A percentile compares a stretch with the other conserved stretches of the same genome.
Conservation (phyloP, 2,329 filamentous ascomycete genomes). For the Trichoderma sp. region DNA sequence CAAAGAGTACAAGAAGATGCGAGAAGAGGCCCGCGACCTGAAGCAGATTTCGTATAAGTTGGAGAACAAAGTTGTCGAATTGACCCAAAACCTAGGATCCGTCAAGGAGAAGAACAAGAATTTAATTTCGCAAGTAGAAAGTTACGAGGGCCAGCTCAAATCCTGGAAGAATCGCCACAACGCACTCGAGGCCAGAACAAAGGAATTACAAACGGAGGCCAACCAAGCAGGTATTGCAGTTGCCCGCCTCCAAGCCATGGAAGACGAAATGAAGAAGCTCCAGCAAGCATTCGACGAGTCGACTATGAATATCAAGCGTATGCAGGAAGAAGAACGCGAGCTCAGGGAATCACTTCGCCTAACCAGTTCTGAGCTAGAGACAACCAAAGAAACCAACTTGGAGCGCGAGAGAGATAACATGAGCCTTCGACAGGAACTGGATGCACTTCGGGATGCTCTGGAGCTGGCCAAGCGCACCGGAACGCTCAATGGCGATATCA, state of each 20-base stretch:
- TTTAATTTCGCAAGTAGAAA: slow-evolving; percentile 83
- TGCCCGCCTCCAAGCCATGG: slow-evolving; percentile 84
- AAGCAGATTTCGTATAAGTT: slow-evolving; percentile 99
- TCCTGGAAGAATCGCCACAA: slow-evolving; percentile 94
- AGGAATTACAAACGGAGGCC: slow-evolving; percentile 92
- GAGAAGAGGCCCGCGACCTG: slow-evolving; percentile 94
- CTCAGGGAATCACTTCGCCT: slow-evolving; percentile 78
- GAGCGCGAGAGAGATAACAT: slow-evolving; percentile 82
- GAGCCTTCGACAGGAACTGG: slow-evolving; percentile 81
- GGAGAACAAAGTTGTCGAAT: slow-evolving; percentile 98
- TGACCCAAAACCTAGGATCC: slow-evolving; percentile 88
- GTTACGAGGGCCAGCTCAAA: slow-evolving; percentile 93
- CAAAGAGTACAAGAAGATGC: slow-evolving; percentile 81
- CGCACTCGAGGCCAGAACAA: slow-evolving; percentile 81
- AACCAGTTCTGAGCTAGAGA: slow-evolving; percentile 78
- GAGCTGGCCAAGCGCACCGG: slow-evolving; percentile 78
- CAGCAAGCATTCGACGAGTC: slow-evolving; percentile 90
- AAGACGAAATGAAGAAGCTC: slow-evolving; percentile 91
- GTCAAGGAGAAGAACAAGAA: slow-evolving; percentile 95
- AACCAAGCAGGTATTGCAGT: slow-evolving; percentile 97
- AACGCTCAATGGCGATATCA: slow-evolving; percentile 65
- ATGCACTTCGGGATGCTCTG: slow-evolving; percentile 87
- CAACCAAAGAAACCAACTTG: slow-evolving; percentile 69
- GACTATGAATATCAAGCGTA: slow-evolving; percentile 81
- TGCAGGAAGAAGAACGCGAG: slow-evolving; percentile 90